Base-by-base conservation (phyloP, 148 eudicot species). In the Camellia sinensis region DNA sequence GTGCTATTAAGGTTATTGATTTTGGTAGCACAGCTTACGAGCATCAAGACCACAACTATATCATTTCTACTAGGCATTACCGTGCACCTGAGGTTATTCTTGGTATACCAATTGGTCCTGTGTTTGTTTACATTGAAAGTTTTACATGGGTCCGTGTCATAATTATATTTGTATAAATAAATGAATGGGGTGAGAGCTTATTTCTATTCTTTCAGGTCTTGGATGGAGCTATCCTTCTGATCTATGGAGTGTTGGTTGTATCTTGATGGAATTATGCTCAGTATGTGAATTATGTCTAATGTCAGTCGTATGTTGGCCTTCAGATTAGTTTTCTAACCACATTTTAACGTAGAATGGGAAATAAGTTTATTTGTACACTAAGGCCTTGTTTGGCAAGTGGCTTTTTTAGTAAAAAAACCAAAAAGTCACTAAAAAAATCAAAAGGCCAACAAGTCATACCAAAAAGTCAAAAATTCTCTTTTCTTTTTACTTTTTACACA, bases 181-280 rank as follows among this genome's bases (percentile, higher is more conserved):
- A 71, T 59, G 54, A 29, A 29, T 29, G 37, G 37, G 9, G 46
- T 67, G 53, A 3, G 7, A 60, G 15, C 41, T 29, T 59, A 3
- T 40, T 62, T 72, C 0, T 72, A 2, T 17, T 61, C 63, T 65
- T 21, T 6, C 56, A 90, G 93, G 93, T 73, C 89, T 88, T 50
- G 93, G 93, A 52, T 90, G 93, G 93, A 88, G 90, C 80, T 90
- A 87, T 73, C 85, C 89, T 15, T 90, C 89, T 87, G 93, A 90
- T 87, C 71, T 90, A 78, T 90, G 93, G 93, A 90, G 93, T 73
- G 79, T 79, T 67, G 93, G 93, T 67, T 90, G 93, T 77, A 90
- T 90, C 70, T 78, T 90, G 81, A 87, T 88, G 54, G 93, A 90
- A 81, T 80, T 90, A 21, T 90, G 93, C 82, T 84, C 93, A 81